Conservation (phyloP, 805 yeast species). For the Nakazawaea populi region DNA sequence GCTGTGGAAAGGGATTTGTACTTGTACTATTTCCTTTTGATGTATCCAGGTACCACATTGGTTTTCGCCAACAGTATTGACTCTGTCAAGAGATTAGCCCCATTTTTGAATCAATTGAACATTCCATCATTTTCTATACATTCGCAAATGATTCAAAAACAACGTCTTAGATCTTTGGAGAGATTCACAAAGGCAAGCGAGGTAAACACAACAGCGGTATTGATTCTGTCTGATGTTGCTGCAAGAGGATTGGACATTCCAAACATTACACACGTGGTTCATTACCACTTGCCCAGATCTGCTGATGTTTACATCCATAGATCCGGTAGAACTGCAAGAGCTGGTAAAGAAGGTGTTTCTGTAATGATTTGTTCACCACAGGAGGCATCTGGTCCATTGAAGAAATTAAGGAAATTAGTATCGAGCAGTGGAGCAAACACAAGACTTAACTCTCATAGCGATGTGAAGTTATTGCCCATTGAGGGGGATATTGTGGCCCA, state of each 20-base stretch:
- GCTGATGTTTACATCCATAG: conserved; percentile 95
- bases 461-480: conserved; percentile 65
- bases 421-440: conserved; percentile 22
- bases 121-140: conserved; percentile 74
- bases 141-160: conserved; percentile 93
- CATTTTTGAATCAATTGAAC: conserved; percentile 63
- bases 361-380: conserved; percentile 90
- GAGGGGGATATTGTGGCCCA: conserved; percentile 71
- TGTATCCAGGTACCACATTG: conserved; percentile 85
- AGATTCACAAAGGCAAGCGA: conserved; percentile 56
- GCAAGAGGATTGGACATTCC: conserved; percentile 97
- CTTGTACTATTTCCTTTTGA: conserved; percentile 76
- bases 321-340: conserved; percentile 98
- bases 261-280: conserved; percentile 87
- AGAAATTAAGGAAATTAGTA: conserved; percentile 60
- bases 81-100: conserved; percentile 80
- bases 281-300: conserved; percentile 89
- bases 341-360: conserved; percentile 90
- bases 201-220: conserved; percentile 50
- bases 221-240: conserved; percentile 95
- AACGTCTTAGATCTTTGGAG: conserved; percentile 80
- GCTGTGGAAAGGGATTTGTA: conserved; percentile 85
- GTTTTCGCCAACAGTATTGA: conserved; percentile 96
- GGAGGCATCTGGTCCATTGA: conserved; percentile 85
- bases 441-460: conserved; percentile 24